Evolutionary conservation across 108 stramenopile genomes (phyloP), one percentile per base, ranked within the genome.

Genomic region (Phaeodactylum tricornutum): DNA sequence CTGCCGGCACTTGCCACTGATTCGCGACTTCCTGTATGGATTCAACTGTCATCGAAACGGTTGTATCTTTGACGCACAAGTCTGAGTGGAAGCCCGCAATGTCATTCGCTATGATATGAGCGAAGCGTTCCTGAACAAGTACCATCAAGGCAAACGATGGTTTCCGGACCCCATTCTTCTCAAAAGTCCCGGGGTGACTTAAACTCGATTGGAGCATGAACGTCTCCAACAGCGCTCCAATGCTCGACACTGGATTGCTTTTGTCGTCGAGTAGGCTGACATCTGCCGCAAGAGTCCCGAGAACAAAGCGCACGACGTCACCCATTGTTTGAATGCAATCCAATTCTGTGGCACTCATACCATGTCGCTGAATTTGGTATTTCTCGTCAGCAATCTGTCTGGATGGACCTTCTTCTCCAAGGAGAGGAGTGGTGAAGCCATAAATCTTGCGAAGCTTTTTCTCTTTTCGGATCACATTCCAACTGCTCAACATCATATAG

Each of bases 1-100:
- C 58, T 22, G 75, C 62, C 1, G 87, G 87, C n/a, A 89, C 67
- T 8, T 60, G 45, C 87, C 87, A 89, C 47, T 89, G 84, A 25
- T 82, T 78, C 0, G 74, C 69, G 9, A 69, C 69, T 0, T 64
- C 66, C 19, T 55, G 65, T 11, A 84, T 44, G n/a, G 66, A 55
- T 28, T 68, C 71, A 22, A 89, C 71, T 6, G 67, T 80, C 4
- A 89, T 57, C 22, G 70, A 57, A 5, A 89, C 47, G 3, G 77
- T 73, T 43, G 63, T 62, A 0, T 79, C 78, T 61, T 83, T 64
- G 21, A 89, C 78, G 14, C 59, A 54, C 27, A 89, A 66, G 1
- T 61, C 43, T 20, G 74, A 71, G 43, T 81, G 83, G 38, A 49
- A 79, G 2, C 83, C 80, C 12, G 87, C 87, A 37, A 89, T 67